phyloP scores from a whole-genome alignment of 768 basidiomycete species.

The Psilocybe cubensis region DNA sequence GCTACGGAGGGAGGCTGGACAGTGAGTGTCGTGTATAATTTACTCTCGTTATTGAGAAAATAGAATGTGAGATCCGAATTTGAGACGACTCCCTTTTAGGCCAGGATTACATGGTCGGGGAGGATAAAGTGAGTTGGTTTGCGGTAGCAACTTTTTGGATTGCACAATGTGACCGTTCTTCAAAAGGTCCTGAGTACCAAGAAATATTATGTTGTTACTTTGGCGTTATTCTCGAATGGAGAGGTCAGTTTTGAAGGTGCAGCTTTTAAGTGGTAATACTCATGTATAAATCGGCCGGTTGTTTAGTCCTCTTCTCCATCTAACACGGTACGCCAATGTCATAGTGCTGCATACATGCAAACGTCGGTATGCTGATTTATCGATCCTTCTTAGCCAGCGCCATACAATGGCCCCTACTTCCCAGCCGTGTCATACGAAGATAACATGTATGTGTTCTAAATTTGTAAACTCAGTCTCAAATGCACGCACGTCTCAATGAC shows the following conservation, averaged over 20 bases:
- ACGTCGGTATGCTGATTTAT: too few species aligned
- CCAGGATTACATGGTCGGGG: constrained; percentile 51
- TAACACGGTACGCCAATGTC: too few species aligned
- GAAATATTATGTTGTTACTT: constrained; percentile 58
- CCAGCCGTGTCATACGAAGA: constrained; percentile 60
- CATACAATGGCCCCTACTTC: constrained; percentile 63
- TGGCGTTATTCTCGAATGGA: constrained; percentile 61
- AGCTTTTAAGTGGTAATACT: too few species aligned
- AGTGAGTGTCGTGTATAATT: constrained; percentile 34
- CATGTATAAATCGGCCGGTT: too few species aligned
- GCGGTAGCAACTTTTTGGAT: background rate
- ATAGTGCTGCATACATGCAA: too few species aligned
- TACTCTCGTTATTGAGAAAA: background rate
- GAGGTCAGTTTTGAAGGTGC: constrained; percentile 49
- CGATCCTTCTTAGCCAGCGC: constrained; percentile 42
- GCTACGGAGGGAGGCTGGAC: constrained; percentile 57
- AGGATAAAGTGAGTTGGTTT: constrained; percentile 42
- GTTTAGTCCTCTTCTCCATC: constrained; percentile 62
- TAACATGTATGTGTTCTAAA: constrained; percentile 45
- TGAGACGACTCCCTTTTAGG: constrained; percentile 32
- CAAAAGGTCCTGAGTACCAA: constrained; percentile 47
- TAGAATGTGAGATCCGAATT: background rate
- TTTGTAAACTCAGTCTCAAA: background rate
- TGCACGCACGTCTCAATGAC: background rate
- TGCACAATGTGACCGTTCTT: background rate